These are phyloP conservation scores for Cubamyces sp. DNA, from an alignment of 768 basidiomycete genomes.

Conservation along the genomic window DNA sequence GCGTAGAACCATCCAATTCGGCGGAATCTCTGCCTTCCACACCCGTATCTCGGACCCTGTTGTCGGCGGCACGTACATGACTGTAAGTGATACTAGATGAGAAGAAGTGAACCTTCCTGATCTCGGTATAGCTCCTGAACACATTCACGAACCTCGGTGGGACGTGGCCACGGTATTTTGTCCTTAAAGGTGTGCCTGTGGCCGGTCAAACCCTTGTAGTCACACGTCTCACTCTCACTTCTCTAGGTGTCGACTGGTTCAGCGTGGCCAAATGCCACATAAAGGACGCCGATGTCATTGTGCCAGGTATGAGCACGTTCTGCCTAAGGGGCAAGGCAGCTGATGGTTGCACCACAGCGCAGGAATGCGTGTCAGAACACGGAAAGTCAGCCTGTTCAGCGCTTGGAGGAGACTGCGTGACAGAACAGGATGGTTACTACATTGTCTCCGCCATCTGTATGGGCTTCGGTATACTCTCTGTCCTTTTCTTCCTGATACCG, in stretches of 20 bases:
- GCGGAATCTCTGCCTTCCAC: constrained; percentile 98
- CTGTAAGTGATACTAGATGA: constrained; percentile 54
- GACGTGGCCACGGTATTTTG: constrained; percentile 97
- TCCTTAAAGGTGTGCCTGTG: constrained; percentile 72
- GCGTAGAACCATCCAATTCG: constrained; percentile 93
- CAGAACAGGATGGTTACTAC: constrained; percentile 92
- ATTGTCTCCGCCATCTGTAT: constrained; percentile 81
- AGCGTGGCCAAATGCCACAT: constrained; percentile 84
- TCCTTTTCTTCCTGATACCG: constrained; percentile 80
- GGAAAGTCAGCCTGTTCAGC: constrained; percentile 81
- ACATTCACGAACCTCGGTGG: constrained; percentile 97
- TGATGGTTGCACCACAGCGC: constrained; percentile 45
- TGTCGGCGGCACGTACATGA: constrained; percentile 99
- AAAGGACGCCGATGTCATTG: constrained; percentile 51
- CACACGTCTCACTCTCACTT: neutral
- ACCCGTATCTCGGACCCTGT: constrained; percentile 94
- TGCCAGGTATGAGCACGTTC: constrained; percentile 49
- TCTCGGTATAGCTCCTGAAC: constrained; percentile 71
- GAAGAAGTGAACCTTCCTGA: neutral
- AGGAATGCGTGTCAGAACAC: constrained; percentile 91
- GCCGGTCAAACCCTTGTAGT: neutral
- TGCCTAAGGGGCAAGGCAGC: neutral
- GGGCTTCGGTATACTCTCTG: constrained; percentile 68
- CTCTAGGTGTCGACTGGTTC: constrained; percentile 82
- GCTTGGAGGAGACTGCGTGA: constrained; percentile 79